A percentile compares a stretch with the other conserved stretches of the same genome.
These are phyloP conservation scores for Arachis stenosperma DNA, from an alignment of 306 rosid species.

Conservation along the genomic window DNA sequence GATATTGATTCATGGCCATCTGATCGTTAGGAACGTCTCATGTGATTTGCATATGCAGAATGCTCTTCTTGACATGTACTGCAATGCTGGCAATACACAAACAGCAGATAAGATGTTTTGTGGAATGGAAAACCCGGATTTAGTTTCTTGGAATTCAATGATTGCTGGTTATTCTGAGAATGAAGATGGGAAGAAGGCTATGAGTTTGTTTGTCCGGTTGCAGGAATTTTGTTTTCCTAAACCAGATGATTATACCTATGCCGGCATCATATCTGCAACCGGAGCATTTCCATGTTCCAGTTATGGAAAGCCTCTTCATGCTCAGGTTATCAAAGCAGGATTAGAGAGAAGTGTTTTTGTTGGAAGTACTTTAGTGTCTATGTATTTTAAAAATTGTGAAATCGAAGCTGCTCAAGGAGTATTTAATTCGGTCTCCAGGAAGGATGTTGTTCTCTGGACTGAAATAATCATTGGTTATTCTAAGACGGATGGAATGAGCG, in stretches of 20 bases:
- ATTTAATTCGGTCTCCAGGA: slow-evolving; percentile 55
- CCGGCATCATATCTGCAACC: slow-evolving; percentile 61
- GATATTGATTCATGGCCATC: slow-evolving; percentile 59
- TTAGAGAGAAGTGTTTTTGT: slow-evolving; percentile 61
- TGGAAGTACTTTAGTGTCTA: slow-evolving; percentile 72
- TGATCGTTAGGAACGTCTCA: slow-evolving; percentile 52
- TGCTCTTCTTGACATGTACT: slow-evolving; percentile 83
- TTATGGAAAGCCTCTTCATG: slow-evolving; percentile 75
- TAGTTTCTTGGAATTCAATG: slow-evolving; percentile 89
- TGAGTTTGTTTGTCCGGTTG: slow-evolving; percentile 59
- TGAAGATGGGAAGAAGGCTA: slow-evolving; percentile 64
- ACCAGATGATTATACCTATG: slow-evolving; percentile 79
- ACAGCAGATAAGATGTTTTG: slow-evolving; percentile 55
- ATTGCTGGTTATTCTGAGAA: slow-evolving; percentile 72
- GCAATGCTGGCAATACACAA: slow-evolving; percentile 58
- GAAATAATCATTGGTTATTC: slow-evolving; percentile 77
- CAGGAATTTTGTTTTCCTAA: slow-evolving; percentile 42
- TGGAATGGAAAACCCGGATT: slow-evolving; percentile 56
- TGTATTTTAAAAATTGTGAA: slow-evolving; percentile 72
- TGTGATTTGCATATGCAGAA: slow-evolving; percentile 70
- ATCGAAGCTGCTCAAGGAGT: slow-evolving; percentile 55
- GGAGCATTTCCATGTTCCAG: slow-evolving; percentile 40
- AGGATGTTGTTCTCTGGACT: slow-evolving; percentile 86
- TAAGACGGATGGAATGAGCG: slow-evolving; percentile 55
- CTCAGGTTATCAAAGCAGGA: slow-evolving; percentile 66